A percentile compares a stretch with the other conserved stretches of the same genome.
phyloP scores from a whole-genome alignment of 768 basidiomycete genomes.

The Coprinopsis strossmayeri region DNA sequence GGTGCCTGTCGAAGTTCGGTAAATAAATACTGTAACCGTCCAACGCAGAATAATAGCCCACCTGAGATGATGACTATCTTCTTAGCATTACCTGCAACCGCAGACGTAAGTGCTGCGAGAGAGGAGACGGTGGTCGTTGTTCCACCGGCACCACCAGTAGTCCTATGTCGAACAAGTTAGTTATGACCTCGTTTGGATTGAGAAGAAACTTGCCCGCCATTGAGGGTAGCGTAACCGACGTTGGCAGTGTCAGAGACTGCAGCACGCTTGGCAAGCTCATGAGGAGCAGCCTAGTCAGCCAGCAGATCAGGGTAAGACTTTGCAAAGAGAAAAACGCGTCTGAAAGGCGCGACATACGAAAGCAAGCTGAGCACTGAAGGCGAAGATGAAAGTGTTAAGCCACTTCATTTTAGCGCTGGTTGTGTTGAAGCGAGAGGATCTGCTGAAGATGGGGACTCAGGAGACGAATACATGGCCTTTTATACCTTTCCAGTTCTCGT shows the following conservation, averaged over 20 bases:
- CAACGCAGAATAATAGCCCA: conserved; percentile 6
- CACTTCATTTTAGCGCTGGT: background rate
- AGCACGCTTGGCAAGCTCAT: conserved; percentile 24
- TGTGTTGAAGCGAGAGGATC: too few relatives aligned
- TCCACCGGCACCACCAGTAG: conserved; percentile 38
- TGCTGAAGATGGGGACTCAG: too few relatives aligned
- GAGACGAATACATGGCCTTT: too few relatives aligned
- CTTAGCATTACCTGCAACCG: conserved; percentile 32
- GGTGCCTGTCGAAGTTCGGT: conserved; percentile 21
- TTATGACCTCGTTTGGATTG: background rate
- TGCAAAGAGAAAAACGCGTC: background rate
- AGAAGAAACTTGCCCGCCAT: conserved; percentile 25
- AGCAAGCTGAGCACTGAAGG: background rate
- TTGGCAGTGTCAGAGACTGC: conserved; percentile 29
- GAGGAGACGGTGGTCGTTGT: conserved; percentile 36
- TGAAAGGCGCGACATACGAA: background rate
- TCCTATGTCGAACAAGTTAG: conserved; percentile 20
- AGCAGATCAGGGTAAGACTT: conserved; percentile 7
- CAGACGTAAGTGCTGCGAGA: conserved; percentile 32
- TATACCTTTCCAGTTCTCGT: too few relatives aligned
- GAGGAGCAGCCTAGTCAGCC: conserved; percentile 14
- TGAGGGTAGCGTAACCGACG: conserved; percentile 33
- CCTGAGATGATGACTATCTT: conserved; percentile 41
- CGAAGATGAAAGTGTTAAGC: background rate
- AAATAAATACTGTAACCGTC: background rate